phyloP scores from a whole-genome alignment of 768 basidiomycete genomes.

The Plicaturopsis crispa region DNA sequence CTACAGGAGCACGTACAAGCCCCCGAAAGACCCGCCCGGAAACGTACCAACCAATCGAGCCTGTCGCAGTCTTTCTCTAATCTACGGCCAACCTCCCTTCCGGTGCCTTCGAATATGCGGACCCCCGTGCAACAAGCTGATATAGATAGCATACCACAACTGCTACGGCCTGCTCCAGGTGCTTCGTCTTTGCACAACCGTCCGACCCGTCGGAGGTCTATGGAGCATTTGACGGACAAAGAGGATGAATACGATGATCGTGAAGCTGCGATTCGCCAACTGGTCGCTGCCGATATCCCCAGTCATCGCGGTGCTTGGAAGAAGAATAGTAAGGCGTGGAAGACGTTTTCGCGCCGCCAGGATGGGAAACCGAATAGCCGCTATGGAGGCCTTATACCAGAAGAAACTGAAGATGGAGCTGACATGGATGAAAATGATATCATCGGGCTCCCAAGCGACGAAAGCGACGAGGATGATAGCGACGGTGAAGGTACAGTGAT shows the following conservation, averaged over 20 bases:
- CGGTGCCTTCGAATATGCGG: slow-evolving; percentile 52
- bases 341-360: slow-evolving; percentile 40
- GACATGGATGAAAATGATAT: slow-evolving; percentile 15
- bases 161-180: slow-evolving; percentile 13
- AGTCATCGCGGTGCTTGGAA: slow-evolving; percentile 71
- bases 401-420: slow-evolving; percentile 24
- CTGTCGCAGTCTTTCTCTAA: slow-evolving; percentile 51
- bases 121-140: slow-evolving; percentile 3
- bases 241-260: slow-evolving; percentile 23
- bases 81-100: slow-evolving; percentile 64
- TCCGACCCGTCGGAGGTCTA: background rate
- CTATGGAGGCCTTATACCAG: slow-evolving; percentile 23
- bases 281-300: slow-evolving; percentile 63
- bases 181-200: slow-evolving; percentile 23
- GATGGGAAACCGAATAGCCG: slow-evolving; percentile 15
- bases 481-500: slow-evolving; percentile 15
- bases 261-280: slow-evolving; percentile 47
- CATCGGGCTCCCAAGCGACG: slow-evolving; percentile 8
- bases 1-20: slow-evolving; percentile 20
- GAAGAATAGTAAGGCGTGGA: slow-evolving; percentile 57
- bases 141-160: background rate
- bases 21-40: slow-evolving; percentile 16
- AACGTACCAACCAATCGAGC: slow-evolving; percentile 26
- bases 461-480: slow-evolving; percentile 15
- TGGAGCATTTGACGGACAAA: background rate